phyloP scores from a whole-genome alignment of 805 yeast genomes.

The Yamadazyma sp. region DNA sequence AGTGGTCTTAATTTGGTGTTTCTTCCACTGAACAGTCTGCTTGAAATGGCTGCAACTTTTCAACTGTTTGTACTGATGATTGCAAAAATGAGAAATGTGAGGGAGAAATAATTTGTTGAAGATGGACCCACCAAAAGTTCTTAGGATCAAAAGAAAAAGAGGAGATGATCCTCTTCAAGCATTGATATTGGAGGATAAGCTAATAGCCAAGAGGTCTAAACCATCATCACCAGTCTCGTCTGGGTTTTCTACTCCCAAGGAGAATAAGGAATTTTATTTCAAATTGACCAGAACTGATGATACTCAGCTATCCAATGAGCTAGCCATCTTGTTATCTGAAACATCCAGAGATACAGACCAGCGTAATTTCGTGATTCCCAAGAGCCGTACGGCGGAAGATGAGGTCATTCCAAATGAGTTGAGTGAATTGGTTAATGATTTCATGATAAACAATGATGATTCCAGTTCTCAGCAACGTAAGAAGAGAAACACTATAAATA shows the following conservation, averaged over 20 bases:
- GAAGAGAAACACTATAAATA: conserved; percentile 9
- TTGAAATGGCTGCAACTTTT: too few species aligned
- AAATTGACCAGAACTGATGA: conserved; percentile 37
- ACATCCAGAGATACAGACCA: conserved; percentile 12
- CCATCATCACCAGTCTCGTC: conserved; percentile 34
- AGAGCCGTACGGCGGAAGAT: conserved; percentile 30
- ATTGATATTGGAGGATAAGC: conserved; percentile 46
- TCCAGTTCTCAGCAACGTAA: conserved; percentile 9
- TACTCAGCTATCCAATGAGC: conserved; percentile 5
- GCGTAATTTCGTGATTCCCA: conserved; percentile 36
- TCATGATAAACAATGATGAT: conserved; percentile 48
- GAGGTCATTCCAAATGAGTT: conserved; percentile 54
- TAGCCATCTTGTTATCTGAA: conserved; percentile 9
- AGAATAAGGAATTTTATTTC: conserved; percentile 32
- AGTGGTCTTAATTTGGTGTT: too few species aligned
- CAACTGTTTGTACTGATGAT: too few species aligned
- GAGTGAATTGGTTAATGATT: conserved; percentile 62
- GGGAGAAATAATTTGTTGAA: not conserved
- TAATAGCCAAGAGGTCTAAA: conserved; percentile 39
- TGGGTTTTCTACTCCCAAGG: conserved; percentile 25
- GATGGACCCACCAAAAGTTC: conserved; percentile 52
- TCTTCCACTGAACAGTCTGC: too few species aligned
- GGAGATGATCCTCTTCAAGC: conserved; percentile 89
- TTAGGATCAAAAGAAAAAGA: conserved; percentile 83
- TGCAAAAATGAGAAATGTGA: not conserved